These are phyloP conservation scores for Dicorynia guianensis DNA, from an alignment of 306 rosid species.

Conservation along the genomic window DNA sequence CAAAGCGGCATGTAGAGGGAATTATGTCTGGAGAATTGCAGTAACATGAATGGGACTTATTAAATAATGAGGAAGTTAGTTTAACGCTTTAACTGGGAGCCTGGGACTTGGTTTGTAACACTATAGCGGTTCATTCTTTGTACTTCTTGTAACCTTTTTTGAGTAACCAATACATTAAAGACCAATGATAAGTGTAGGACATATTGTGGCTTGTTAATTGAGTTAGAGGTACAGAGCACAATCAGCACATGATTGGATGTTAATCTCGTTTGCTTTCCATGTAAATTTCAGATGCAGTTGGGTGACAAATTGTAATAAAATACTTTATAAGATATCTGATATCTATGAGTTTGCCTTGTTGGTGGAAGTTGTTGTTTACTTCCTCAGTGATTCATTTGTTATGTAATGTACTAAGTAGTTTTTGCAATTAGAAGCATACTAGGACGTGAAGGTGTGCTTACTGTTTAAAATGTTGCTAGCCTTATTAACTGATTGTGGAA, in stretches of 20 bases:
- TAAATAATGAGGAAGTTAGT: not conserved
- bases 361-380: not conserved
- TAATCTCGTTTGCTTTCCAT: not conserved
- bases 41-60: not conserved
- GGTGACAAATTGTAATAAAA: not conserved
- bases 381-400: not conserved
- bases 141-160: too few relatives aligned
- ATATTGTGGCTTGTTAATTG: too few relatives aligned
- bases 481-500: not conserved
- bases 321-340: conserved; percentile 6
- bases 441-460: not conserved
- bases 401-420: not conserved
- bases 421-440: not conserved
- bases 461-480: not conserved
- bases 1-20: not conserved
- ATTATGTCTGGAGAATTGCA: not conserved
- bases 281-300: not conserved
- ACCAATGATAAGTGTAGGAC: too few relatives aligned
- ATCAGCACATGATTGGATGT: too few relatives aligned
- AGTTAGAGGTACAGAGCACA: too few relatives aligned
- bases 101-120: too few relatives aligned
- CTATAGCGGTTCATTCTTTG: too few relatives aligned
- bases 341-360: not conserved
- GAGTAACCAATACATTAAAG: too few relatives aligned
- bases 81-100: too few relatives aligned